Evolutionary conservation across 495 filamentous ascomycete genomes (phyloP).

Genomic region (Tuber umbilicatum): DNA sequence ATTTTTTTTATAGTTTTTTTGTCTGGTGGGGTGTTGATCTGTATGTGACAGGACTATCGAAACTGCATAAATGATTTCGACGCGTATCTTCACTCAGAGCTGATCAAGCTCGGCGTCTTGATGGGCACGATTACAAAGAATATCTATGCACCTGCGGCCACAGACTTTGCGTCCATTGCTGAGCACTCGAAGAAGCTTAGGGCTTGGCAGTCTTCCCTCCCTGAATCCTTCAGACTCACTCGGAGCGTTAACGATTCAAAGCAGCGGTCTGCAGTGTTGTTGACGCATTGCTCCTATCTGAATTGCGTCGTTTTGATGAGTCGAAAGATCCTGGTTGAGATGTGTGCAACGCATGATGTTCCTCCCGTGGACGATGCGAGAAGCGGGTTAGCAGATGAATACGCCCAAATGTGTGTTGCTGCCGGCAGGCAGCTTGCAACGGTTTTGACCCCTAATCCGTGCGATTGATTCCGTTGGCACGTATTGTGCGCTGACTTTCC

Average conservation of each 20-base stretch:
- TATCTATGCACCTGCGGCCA: slow-evolving; percentile 16
- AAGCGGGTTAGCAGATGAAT: slow-evolving; percentile 24
- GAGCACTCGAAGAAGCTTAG: slow-evolving; percentile 30
- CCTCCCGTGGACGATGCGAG: neutral
- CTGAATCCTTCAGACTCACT: slow-evolving; percentile 25
- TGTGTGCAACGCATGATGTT: neutral
- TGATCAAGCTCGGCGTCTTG: slow-evolving; percentile 32
- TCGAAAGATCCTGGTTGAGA: slow-evolving; percentile 60
- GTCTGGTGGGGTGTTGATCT: slow-evolving; percentile 3
- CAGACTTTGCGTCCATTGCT: slow-evolving; percentile 29
- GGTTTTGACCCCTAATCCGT: slow-evolving; percentile 19
- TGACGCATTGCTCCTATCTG: slow-evolving; percentile 38
- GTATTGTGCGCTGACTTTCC: slow-evolving; percentile 15
- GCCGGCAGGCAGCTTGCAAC: slow-evolving; percentile 40
- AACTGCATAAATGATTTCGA: slow-evolving; percentile 27
- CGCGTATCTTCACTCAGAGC: slow-evolving; percentile 30
- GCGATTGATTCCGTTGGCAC: neutral
- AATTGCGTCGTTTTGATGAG: slow-evolving; percentile 63
- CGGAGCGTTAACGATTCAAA: slow-evolving; percentile 26
- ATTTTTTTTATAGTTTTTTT: neutral
- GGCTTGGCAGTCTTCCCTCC: slow-evolving; percentile 38
- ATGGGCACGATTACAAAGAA: slow-evolving; percentile 37
- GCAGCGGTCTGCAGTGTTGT: slow-evolving; percentile 35
- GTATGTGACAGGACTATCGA: slow-evolving; percentile 10
- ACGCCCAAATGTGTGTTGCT: slow-evolving; percentile 35